These are phyloP conservation scores for Herpetomonas tarakana DNA, from an alignment of 208 protist species.

Conservation along the genomic window DNA sequence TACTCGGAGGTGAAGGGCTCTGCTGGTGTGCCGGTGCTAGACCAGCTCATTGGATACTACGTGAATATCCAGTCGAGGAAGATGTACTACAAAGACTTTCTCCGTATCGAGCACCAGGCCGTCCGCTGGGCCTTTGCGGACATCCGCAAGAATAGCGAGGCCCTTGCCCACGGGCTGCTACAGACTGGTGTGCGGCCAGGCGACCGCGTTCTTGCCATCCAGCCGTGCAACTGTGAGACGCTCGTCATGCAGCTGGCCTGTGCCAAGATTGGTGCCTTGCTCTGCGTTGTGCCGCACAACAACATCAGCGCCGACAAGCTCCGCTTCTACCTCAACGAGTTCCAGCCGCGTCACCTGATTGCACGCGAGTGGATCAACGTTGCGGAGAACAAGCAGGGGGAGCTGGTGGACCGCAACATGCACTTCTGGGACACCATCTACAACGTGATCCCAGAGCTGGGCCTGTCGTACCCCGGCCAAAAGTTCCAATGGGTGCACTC, in stretches of 20 bases:
- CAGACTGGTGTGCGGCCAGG: conserved; percentile 87
- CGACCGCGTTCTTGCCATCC: conserved; percentile 82
- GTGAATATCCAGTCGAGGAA: conserved; percentile 92
- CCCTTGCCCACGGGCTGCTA: conserved; percentile 85
- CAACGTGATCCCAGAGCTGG: conserved; percentile 91
- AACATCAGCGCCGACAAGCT: conserved; percentile 88
- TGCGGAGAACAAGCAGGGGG: conserved; percentile 76
- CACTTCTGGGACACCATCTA: conserved; percentile 92
- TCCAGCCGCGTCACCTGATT: conserved; percentile 85
- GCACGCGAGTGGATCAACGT: conserved; percentile 89
- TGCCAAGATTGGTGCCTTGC: conserved; percentile 84
- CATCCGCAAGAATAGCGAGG: conserved; percentile 93
- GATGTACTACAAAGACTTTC: conserved; percentile 93
- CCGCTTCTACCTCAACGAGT: conserved; percentile 91
- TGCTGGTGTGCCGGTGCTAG: conserved; percentile 61
- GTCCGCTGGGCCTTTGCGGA: conserved; percentile 91
- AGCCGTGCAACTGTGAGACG: conserved; percentile 91
- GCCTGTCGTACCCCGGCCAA: conserved; percentile 88
- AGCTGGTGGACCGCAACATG: conserved; percentile 90
- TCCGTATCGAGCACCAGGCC: conserved; percentile 92
- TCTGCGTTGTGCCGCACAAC: conserved; percentile 74
- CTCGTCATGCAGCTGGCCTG: conserved; percentile 89
- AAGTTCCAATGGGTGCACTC: conserved; percentile 92
- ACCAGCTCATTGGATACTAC: conserved; percentile 92
- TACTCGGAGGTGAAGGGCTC: conserved; percentile 82